phyloP scores from a whole-genome alignment of 2,329 filamentous ascomycete genomes.

The Pestalotiopsis sp. region DNA sequence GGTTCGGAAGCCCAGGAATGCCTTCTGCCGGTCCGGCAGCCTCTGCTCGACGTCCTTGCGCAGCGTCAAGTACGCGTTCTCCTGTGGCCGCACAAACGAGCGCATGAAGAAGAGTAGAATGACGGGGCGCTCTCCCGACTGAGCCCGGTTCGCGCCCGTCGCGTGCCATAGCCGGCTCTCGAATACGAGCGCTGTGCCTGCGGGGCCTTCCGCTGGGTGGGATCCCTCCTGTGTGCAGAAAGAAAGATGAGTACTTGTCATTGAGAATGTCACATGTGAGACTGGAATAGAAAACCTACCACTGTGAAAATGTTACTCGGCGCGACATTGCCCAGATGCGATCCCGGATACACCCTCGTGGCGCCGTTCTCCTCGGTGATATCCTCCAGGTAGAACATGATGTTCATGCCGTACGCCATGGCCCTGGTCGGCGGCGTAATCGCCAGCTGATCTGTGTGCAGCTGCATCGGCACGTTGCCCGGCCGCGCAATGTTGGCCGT shows the following conservation, averaged over 20 bases:
- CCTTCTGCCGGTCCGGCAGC: slow-evolving; percentile 24
- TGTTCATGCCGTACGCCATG: slow-evolving; percentile 26
- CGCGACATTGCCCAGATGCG: slow-evolving; percentile 23
- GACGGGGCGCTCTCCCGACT: neutral
- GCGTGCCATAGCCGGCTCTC: slow-evolving; percentile 31
- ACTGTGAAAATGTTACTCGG: slow-evolving; percentile 23
- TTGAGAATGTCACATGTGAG: too few relatives aligned
- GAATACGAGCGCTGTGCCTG: slow-evolving; percentile 27
- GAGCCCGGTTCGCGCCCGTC: slow-evolving; percentile 25
- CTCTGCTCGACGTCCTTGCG: slow-evolving; percentile 26
- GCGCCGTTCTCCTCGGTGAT: slow-evolving; percentile 31
- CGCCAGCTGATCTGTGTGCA: slow-evolving; percentile 30
- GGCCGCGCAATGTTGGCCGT: slow-evolving; percentile 31
- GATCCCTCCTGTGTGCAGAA: slow-evolving; percentile 14
- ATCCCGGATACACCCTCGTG: slow-evolving; percentile 28
- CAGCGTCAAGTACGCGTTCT: slow-evolving; percentile 30
- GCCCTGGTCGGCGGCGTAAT: slow-evolving; percentile 25
- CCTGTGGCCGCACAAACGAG: slow-evolving; percentile 28
- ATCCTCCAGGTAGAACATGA: slow-evolving; percentile 30
- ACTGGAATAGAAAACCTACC: neutral
- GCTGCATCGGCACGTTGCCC: slow-evolving; percentile 26
- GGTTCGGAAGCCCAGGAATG: slow-evolving; percentile 17
- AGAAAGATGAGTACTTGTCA: too few relatives aligned
- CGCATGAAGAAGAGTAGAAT: slow-evolving; percentile 29
- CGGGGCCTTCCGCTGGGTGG: slow-evolving; percentile 24